Base-by-base conservation (phyloP, 1,139 yeast species). In the Magnusiomyces suaveolens region DNA sequence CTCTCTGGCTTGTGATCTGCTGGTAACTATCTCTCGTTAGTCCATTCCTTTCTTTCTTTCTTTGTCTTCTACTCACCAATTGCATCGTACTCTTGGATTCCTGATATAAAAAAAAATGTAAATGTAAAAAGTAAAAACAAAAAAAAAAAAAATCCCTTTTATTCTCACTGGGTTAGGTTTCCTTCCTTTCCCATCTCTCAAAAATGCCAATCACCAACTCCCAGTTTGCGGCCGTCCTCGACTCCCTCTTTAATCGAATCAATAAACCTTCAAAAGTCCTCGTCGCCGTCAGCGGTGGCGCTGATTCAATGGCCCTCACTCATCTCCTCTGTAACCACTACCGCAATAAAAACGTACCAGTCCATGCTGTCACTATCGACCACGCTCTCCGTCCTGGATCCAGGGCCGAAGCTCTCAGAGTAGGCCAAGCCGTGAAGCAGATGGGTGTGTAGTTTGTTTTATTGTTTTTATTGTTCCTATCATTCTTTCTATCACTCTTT, bases 281-380 rank as follows among this genome's bases (percentile, higher is more conserved):
- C 1, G 47, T 69, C 20, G 89, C 90, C 0, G 75, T 86, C 1
- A 82, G 88, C 10, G 95, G 95, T 1, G 95, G 95, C 0, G 89
- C 83, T 1, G 95, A 86, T 63, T 85, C 94, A 1, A 81, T 85
- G 79, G 83, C 86, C 33, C 66, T 86, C 50, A 73, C 85, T 0
- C 75, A 75, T 62, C 67, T 83, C 18, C 60, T 74, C 6, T 61
- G 69, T 1, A 69, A 69, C 49, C 75, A 69, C 61, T 63, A 71
- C 51, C 57, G 61, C 54, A 59, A 60, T 23, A 56, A 65, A 6
- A 67, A 73, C 1, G 55, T 47, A 26, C 48, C 18, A 23, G 66
- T 84, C 3, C 64, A 69, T 38, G 81, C 83, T 0, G 70, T 81
- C 29, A 80, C 87, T 0, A 75, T 85, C 0, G 81, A 83, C 62